phyloP scores from a whole-genome alignment of 2,329 filamentous ascomycete genomes.

The Escovopsis sp. region DNA sequence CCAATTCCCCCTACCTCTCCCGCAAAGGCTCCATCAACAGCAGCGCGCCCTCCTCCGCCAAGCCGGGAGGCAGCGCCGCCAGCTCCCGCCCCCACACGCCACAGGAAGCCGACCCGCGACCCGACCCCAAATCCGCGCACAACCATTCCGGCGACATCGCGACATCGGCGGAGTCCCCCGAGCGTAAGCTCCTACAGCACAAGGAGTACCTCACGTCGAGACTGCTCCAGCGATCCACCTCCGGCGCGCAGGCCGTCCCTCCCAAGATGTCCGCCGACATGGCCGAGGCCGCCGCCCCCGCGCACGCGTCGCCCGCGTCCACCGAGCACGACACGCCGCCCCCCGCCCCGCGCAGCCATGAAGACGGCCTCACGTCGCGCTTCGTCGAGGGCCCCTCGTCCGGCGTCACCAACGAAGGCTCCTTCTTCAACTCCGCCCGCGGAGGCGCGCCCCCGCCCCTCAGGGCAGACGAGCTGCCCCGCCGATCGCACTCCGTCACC shows the following conservation, averaged over 20 bases:
- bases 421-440: conserved; percentile 31
- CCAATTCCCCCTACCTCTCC: conserved; percentile 42
- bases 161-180: conserved; percentile 19
- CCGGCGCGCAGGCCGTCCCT: conserved; percentile 41
- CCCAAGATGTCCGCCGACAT: conserved; percentile 50
- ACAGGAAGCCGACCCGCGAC: conserved; percentile 9
- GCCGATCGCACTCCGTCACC: conserved; percentile 28
- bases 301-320: conserved; percentile 20
- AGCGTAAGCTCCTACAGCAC: conserved; percentile 25
- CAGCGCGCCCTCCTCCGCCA: conserved; percentile 33
- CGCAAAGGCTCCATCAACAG: conserved; percentile 33
- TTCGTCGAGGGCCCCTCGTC: conserved; percentile 41
- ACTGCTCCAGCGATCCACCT: conserved; percentile 48
- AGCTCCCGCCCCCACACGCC: conserved; percentile 23
- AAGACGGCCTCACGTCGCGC: conserved; percentile 41
- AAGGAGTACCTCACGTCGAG: conserved; percentile 54
- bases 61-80: conserved; percentile 18
- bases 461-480: conserved; percentile 19
- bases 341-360: conserved; percentile 16
- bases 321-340: conserved; percentile 14
- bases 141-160: no score
- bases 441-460: conserved; percentile 10
- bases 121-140: background rate
- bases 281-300: conserved; percentile 25
- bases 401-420: conserved; percentile 34